phyloP scores from a whole-genome alignment of 352 stramenopile species.

The Globisporangium ultimum region DNA sequence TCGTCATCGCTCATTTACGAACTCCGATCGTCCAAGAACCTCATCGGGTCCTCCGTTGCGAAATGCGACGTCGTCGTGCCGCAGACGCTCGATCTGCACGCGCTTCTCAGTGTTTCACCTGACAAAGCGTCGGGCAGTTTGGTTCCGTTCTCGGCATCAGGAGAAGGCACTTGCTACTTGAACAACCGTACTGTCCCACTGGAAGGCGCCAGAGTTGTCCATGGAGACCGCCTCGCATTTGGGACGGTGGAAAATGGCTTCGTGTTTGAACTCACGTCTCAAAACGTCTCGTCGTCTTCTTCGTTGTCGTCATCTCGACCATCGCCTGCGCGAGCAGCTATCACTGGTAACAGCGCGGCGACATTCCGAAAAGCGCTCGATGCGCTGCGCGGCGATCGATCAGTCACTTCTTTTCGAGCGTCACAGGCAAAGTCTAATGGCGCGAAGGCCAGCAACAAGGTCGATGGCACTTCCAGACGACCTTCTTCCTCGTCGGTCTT shows the following conservation, averaged over 20 bases:
- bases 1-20: conserved; percentile 18
- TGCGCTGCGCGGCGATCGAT: conserved; percentile 38
- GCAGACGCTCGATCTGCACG: conserved; percentile 44
- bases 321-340: not conserved
- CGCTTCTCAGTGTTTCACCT: conserved; percentile 40
- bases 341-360: conserved; percentile 11
- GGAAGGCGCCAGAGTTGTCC: conserved; percentile 41
- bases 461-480: not conserved
- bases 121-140: conserved; percentile 37
- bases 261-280: conserved; percentile 41
- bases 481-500: conserved; percentile 2
- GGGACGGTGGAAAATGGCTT: conserved; percentile 38
- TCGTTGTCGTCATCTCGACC: not conserved
- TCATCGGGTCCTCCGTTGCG: conserved; percentile 37
- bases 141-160: conserved; percentile 42
- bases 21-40: conserved; percentile 56
- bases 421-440: not conserved
- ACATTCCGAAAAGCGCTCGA: conserved; percentile 53
- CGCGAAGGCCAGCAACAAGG: not conserved
- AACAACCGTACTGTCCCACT: conserved; percentile 38
- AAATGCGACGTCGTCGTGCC: conserved; percentile 65
- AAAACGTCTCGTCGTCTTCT: not conserved
- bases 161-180: conserved; percentile 44
- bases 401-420: not conserved
- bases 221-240: conserved; percentile 64